A percentile compares a stretch with the other conserved stretches of the same genome.
phyloP scores from a whole-genome alignment of 345 rosid genomes.

The Gynandropsis gynandra region DNA sequence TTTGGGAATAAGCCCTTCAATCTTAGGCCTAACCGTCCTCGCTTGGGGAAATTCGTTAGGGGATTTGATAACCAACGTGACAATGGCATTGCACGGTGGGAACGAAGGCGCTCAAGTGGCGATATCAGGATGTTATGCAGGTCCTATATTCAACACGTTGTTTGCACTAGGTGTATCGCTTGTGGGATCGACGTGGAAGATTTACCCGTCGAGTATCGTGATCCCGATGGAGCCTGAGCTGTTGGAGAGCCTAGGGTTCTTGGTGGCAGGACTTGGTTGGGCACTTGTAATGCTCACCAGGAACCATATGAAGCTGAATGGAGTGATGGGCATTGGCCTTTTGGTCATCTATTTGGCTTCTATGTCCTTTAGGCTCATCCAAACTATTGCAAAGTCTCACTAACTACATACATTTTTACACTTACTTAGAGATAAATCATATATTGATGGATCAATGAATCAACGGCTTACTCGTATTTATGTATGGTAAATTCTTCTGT shows the following conservation, averaged over 20 bases:
- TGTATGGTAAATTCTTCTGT: no score
- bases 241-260: constrained; percentile 59
- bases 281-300: constrained; percentile 68
- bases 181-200: constrained; percentile 51
- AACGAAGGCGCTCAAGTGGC: constrained; percentile 77
- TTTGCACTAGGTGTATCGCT: constrained; percentile 69
- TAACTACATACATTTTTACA: constrained; percentile 13
- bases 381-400: constrained; percentile 26
- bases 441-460: no score
- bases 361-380: constrained; percentile 43
- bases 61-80: constrained; percentile 72
- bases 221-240: constrained; percentile 58
- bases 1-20: constrained; percentile 70
- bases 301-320: constrained; percentile 59
- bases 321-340: constrained; percentile 63
- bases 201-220: constrained; percentile 46
- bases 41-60: constrained; percentile 96
- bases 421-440: no score
- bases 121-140: constrained; percentile 86
- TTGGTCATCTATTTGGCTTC: constrained; percentile 68
- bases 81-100: constrained; percentile 78
- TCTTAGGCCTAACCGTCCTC: constrained; percentile 76
- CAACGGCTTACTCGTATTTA: no score
- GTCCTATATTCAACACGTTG: constrained; percentile 81
- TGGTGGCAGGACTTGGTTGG: constrained; percentile 74